These are phyloP conservation scores for Aschersonia sp. DNA, from an alignment of 2,329 filamentous ascomycete genomes.

Conservation along the genomic window DNA sequence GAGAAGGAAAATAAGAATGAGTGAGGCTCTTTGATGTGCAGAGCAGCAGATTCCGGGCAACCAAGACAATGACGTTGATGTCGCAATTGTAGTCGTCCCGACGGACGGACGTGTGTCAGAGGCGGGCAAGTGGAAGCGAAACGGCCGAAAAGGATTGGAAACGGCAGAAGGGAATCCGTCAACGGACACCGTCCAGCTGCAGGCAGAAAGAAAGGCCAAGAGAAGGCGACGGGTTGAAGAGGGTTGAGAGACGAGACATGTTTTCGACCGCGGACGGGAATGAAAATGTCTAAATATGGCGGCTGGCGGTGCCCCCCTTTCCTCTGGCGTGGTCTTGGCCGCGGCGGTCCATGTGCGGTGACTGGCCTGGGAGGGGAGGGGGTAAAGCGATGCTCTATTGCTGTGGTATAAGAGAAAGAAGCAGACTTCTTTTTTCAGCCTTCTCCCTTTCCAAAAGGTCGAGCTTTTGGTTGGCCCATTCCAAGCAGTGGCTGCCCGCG, in stretches of 20 bases:
- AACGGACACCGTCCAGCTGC: not conserved
- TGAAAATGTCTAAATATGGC: constrained; percentile 6
- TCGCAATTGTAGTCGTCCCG: too few relatives aligned
- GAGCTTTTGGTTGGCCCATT: not conserved
- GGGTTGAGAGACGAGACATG: not conserved
- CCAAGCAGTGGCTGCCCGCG: not conserved
- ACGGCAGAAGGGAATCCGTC: not conserved
- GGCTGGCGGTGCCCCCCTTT: not conserved
- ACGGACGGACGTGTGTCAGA: not conserved
- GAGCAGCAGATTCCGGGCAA: too few relatives aligned
- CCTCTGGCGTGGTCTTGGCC: too few relatives aligned
- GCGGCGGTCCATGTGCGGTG: too few relatives aligned
- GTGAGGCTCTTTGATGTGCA: too few relatives aligned
- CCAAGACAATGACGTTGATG: too few relatives aligned
- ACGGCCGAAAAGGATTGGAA: not conserved
- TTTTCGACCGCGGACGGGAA: constrained; percentile 2
- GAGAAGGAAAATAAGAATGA: too few relatives aligned
- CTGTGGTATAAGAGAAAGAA: too few relatives aligned
- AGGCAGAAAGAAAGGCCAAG: not conserved
- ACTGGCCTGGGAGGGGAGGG: too few relatives aligned
- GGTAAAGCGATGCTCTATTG: too few relatives aligned
- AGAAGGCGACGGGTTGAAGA: not conserved
- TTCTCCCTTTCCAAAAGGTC: not conserved
- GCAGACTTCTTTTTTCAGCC: too few relatives aligned
- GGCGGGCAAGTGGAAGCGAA: not conserved